Conservation (phyloP, 1,284 basidiomycete genomes). For the Fomitopsis betulina region DNA sequence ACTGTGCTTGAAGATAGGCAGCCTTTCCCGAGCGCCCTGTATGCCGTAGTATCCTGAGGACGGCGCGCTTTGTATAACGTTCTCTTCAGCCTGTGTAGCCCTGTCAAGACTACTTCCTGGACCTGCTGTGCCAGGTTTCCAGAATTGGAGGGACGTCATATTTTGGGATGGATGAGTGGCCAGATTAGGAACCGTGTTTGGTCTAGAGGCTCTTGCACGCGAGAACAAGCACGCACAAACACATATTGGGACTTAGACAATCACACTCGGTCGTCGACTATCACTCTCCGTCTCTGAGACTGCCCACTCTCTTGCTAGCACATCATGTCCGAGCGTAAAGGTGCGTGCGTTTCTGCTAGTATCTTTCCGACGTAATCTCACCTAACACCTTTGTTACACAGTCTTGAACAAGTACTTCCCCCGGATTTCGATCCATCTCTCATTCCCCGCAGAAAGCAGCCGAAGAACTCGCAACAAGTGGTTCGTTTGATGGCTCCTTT, state of each 20-base stretch:
- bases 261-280: neutral
- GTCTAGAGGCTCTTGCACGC: slow-evolving; percentile 11
- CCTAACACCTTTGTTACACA: slow-evolving; percentile 23
- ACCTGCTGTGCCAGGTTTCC: slow-evolving; percentile 80
- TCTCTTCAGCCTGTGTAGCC: slow-evolving; percentile 70
- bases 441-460: slow-evolving; percentile 85
- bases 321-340: slow-evolving; percentile 88
- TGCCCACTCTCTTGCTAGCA: neutral
- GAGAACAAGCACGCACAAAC: slow-evolving; percentile 9
- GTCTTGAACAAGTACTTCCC: slow-evolving; percentile 89
- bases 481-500: slow-evolving; percentile 99
- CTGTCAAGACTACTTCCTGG: slow-evolving; percentile 89
- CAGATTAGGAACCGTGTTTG: slow-evolving; percentile 8
- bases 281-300: neutral
- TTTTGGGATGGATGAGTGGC: neutral
- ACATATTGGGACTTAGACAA: neutral
- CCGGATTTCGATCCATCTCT: slow-evolving; percentile 98
- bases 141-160: slow-evolving; percentile 55
- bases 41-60: slow-evolving; percentile 55
- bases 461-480: slow-evolving; percentile 92
- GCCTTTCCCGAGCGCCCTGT: slow-evolving; percentile 68
- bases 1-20: slow-evolving; percentile 91
- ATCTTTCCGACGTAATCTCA: neutral
- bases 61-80: slow-evolving; percentile 62
- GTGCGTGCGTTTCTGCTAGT: slow-evolving; percentile 28